These are phyloP conservation scores for Pythium folliculosum DNA, from an alignment of 352 stramenopile species.

Conservation along the genomic window DNA sequence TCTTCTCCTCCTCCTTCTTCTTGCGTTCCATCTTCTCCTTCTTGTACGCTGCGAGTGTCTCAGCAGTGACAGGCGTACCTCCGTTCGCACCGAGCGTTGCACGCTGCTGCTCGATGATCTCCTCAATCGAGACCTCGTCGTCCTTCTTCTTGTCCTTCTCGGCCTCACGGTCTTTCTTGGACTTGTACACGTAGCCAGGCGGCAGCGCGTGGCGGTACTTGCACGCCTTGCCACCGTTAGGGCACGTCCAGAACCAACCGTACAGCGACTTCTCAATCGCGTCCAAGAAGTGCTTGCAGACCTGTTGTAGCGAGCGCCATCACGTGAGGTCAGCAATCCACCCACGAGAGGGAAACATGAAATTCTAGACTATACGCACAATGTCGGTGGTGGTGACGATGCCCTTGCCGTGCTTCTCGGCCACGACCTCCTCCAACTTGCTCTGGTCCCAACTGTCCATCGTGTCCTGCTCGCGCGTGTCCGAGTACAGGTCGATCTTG, in stretches of 20 bases:
- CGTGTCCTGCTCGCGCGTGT: constrained; percentile 72
- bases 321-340: too few species aligned
- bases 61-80: constrained; percentile 87
- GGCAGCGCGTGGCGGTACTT: constrained; percentile 89
- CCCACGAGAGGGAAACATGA: too few species aligned
- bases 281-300: constrained; percentile 90
- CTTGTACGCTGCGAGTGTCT: constrained; percentile 90
- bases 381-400: constrained; percentile 85
- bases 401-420: constrained; percentile 85
- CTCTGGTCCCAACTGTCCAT: constrained; percentile 89
- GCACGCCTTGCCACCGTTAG: constrained; percentile 77
- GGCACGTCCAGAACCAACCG: constrained; percentile 91
- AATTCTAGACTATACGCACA: constrained; percentile 33
- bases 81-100: constrained; percentile 82
- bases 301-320: constrained; percentile 17
- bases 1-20: constrained; percentile 79
- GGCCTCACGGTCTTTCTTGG: constrained; percentile 81
- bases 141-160: constrained; percentile 82
- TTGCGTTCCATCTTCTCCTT: constrained; percentile 78
- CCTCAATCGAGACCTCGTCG: constrained; percentile 85
- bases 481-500: constrained; percentile 91
- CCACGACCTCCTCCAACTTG: constrained; percentile 87
- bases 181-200: constrained; percentile 88
- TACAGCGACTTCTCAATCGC: constrained; percentile 90
- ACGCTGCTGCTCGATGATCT: constrained; percentile 91